These are phyloP conservation scores for Leccinum griseonigrum DNA, from an alignment of 1,284 basidiomycete species.

Conservation along the genomic window DNA sequence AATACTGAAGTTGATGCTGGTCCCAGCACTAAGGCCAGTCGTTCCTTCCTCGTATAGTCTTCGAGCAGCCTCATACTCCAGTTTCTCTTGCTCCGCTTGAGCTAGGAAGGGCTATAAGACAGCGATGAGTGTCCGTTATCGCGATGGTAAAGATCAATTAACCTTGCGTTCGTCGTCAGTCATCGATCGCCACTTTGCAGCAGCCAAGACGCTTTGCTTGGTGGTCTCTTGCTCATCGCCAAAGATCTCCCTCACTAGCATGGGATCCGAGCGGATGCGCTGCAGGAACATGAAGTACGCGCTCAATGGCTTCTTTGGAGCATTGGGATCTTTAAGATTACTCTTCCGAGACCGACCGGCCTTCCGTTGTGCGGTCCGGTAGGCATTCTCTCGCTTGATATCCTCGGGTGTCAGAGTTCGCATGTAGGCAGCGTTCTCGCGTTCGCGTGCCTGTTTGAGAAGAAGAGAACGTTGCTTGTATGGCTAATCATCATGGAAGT, in stretches of 20 bases:
- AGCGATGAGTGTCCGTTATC: constrained; percentile 9
- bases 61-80: constrained; percentile 82
- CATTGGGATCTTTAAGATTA: constrained; percentile 96
- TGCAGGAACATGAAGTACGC: constrained; percentile 97
- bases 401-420: constrained; percentile 90
- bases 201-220: constrained; percentile 91
- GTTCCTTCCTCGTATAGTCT: constrained; percentile 82
- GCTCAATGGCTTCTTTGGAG: constrained; percentile 92
- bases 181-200: constrained; percentile 89
- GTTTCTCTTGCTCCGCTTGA: constrained; percentile 90
- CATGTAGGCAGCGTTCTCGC: constrained; percentile 84
- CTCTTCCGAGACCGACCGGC: constrained; percentile 91
- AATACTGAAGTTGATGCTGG: constrained; percentile 77
- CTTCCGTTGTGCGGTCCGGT: constrained; percentile 88
- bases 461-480: constrained; percentile 81
- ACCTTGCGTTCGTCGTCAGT: constrained; percentile 91
- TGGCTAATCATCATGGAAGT: constrained; percentile 48
- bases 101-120: constrained; percentile 76
- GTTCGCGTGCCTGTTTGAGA: constrained; percentile 82
- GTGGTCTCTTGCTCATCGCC: constrained; percentile 94
- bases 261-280: constrained; percentile 74
- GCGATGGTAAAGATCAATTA: constrained; percentile 24
- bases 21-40: constrained; percentile 60
- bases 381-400: constrained; percentile 91
- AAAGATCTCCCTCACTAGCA: constrained; percentile 77